Conservation (phyloP, 176 grass and related monocot genomes). For the Neostapfia colusana region DNA sequence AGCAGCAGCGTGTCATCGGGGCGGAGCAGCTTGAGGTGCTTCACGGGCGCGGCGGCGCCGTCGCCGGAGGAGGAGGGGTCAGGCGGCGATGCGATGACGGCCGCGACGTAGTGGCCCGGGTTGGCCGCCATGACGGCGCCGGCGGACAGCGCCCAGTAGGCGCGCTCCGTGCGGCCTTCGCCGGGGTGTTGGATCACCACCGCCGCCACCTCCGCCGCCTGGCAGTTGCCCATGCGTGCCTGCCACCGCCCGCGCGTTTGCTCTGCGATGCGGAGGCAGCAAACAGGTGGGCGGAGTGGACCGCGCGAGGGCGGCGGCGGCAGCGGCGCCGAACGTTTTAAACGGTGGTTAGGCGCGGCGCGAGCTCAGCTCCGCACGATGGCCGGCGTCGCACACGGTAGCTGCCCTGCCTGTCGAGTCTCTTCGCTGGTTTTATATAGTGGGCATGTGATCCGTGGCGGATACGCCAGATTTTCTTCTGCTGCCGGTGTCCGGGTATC, state of each 20-base stretch:
- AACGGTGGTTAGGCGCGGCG: not conserved
- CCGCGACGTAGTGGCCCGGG: conserved; percentile 87
- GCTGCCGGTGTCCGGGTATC: not conserved
- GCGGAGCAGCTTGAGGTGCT: conserved; percentile 92
- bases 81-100: conserved; percentile 49
- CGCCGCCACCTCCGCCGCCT: conserved; percentile 76
- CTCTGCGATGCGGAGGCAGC: not conserved
- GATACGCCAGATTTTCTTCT: not conserved
- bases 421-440: not conserved
- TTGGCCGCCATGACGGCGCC: conserved; percentile 70
- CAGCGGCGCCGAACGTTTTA: conserved; percentile 40
- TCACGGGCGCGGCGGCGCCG: conserved; percentile 27
- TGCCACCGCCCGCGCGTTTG: too few species aligned
- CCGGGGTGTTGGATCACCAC: conserved; percentile 74
- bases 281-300: not conserved
- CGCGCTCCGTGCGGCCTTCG: conserved; percentile 59
- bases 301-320: conserved; percentile 10
- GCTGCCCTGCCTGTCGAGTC: not conserved
- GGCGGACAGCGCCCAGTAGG: conserved; percentile 56
- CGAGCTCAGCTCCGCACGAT: not conserved
- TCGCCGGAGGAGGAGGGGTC: not conserved
- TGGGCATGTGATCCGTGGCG: not conserved
- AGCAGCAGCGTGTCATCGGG: conserved; percentile 81
- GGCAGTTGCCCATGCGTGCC: conserved; percentile 80
- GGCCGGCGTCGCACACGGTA: conserved; percentile 34